A percentile compares a stretch with the other conserved stretches of the same genome.
These are phyloP conservation scores for Sugiyamaella sp. DNA, from an alignment of 1,139 yeast species.

Conservation along the genomic window DNA sequence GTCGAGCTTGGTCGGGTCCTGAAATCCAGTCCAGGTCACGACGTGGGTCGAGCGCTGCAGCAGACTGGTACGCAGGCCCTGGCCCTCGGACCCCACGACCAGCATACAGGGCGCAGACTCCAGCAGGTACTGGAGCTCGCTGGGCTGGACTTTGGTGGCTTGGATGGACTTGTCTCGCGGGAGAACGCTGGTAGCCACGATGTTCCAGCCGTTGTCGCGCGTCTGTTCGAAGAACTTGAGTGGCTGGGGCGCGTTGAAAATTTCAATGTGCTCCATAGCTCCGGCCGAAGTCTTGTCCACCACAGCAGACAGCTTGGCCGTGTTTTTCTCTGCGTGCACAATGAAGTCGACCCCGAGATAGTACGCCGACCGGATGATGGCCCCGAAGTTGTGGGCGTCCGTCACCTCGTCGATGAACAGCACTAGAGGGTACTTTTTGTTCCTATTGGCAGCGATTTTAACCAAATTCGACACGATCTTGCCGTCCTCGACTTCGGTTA, in stretches of 20 bases:
- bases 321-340: conserved; percentile 67
- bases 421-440: conserved; percentile 57
- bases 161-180: conserved; percentile 25
- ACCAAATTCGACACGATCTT: conserved; percentile 40
- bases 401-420: conserved; percentile 78
- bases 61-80: conserved; percentile 72
- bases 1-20: conserved; percentile 55
- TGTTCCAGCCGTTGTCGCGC: conserved; percentile 65
- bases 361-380: conserved; percentile 78
- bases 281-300: conserved; percentile 87
- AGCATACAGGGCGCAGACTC: conserved; percentile 62
- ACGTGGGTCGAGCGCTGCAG: conserved; percentile 64
- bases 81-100: conserved; percentile 84
- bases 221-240: conserved; percentile 62
- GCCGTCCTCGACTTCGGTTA: conserved; percentile 43
- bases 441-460: conserved; percentile 1
- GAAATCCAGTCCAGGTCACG: conserved; percentile 51
- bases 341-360: conserved; percentile 85
- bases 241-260: conserved; percentile 61
- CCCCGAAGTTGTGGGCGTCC: conserved; percentile 92
- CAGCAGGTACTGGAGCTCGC: conserved; percentile 50
- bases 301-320: conserved; percentile 75
- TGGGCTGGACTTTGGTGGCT: conserved; percentile 45
- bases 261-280: conserved; percentile 74
- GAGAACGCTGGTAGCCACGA: conserved; percentile 63